Percentiles rank a stretch among this genome's conserved stretches.
Evolutionary conservation across 2,329 filamentous ascomycete genomes (phyloP).

Genomic region (Pseudogymnoascus pannorum): DNA sequence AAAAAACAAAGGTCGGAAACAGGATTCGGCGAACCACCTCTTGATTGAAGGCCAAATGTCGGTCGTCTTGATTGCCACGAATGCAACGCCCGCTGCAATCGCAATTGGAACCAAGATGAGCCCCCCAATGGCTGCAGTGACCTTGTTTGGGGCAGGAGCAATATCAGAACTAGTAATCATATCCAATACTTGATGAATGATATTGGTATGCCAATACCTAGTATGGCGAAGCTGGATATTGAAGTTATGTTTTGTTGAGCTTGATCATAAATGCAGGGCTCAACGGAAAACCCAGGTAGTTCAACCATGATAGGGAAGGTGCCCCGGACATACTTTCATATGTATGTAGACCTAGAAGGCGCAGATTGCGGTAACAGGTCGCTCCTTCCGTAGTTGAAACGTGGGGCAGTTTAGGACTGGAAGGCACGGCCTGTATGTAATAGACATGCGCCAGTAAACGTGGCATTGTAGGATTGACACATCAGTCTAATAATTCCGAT

Average conservation of each 20-base stretch:
- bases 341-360: not conserved
- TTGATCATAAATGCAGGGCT: not conserved
- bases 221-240: constrained; percentile 1
- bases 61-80: constrained; percentile 25
- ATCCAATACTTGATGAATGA: constrained; percentile 23
- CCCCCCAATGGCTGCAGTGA: constrained; percentile 34
- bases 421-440: not conserved
- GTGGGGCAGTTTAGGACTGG: not conserved
- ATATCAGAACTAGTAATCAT: constrained; percentile 24
- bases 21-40: constrained; percentile 16
- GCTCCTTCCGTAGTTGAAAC: not conserved
- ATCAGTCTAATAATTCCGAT: not conserved
- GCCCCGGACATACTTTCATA: not conserved
- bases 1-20: constrained; percentile 13
- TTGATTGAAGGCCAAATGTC: constrained; percentile 17
- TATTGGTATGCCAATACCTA: constrained; percentile 5
- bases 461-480: not conserved
- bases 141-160: constrained; percentile 27
- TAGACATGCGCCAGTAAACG: not conserved
- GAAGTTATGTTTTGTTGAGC: not conserved
- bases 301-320: not conserved
- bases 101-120: constrained; percentile 41
- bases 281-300: not conserved
- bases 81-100: constrained; percentile 30
- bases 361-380: not conserved